A percentile compares a stretch with the other conserved stretches of the same genome.
These are phyloP conservation scores for Kurtzmaniella quercitrusa DNA, from an alignment of 1,139 yeast species.

Conservation along the genomic window DNA sequence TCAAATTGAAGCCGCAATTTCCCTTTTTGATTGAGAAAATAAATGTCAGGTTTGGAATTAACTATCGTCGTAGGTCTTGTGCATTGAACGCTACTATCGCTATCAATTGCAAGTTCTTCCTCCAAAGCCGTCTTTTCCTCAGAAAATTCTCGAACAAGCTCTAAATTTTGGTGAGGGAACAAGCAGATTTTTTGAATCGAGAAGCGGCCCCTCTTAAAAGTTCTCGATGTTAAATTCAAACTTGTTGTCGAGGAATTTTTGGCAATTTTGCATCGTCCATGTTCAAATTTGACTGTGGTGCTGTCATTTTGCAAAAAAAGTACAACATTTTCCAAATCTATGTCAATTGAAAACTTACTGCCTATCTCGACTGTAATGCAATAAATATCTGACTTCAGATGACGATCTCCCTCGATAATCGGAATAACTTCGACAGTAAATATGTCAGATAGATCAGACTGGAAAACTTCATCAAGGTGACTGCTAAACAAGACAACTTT, in stretches of 20 bases:
- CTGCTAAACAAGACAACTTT: constrained; percentile 21
- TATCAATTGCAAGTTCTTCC: constrained; percentile 14
- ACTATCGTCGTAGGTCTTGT: neutral
- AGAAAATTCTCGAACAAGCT: constrained; percentile 8
- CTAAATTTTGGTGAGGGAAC: constrained; percentile 18
- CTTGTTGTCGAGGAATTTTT: neutral
- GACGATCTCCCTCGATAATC: constrained; percentile 20
- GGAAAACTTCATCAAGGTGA: constrained; percentile 12
- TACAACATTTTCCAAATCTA: constrained; percentile 17
- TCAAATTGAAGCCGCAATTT: constrained; percentile 22
- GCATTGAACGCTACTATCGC: constrained; percentile 6
- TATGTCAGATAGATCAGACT: constrained; percentile 26
- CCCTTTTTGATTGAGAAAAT: constrained; percentile 14
- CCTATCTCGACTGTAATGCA: constrained; percentile 19
- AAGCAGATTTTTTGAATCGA: constrained; percentile 18
- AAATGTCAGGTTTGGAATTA: neutral
- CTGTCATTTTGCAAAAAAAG: constrained; percentile 13
- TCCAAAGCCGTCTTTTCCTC: neutral
- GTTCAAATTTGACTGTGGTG: neutral
- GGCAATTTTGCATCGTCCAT: neutral
- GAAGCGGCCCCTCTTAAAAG: constrained; percentile 23
- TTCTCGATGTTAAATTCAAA: constrained; percentile 12
- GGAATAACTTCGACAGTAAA: constrained; percentile 26
- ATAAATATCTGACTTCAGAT: constrained; percentile 17
- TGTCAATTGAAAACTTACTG: constrained; percentile 24